phyloP scores from a whole-genome alignment of 129 eudicot genomes.

The Calendula officinalis region DNA sequence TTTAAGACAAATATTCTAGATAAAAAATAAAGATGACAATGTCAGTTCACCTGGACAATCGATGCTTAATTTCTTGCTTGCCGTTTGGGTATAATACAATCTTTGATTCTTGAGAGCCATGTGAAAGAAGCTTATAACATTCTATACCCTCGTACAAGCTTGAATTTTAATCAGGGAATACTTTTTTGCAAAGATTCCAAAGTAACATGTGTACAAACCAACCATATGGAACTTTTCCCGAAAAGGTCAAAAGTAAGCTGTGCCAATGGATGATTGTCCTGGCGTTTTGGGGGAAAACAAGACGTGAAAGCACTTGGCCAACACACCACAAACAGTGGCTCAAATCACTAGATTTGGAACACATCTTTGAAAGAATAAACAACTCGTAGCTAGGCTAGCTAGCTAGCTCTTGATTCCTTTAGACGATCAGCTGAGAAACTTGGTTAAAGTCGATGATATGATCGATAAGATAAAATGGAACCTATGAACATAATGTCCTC shows the following conservation, averaged over 20 bases:
- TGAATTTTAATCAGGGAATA: conserved; percentile 14
- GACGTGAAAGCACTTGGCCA: conserved; percentile 14
- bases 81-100: conserved; percentile 25
- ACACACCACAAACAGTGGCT: conserved; percentile 31
- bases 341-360: conserved; percentile 23
- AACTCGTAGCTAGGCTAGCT: neutral
- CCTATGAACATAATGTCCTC: conserved; percentile 25
- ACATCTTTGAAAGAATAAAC: conserved; percentile 26
- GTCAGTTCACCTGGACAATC: conserved; percentile 35
- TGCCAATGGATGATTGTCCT: conserved; percentile 21
- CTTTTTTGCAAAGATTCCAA: conserved; percentile 10
- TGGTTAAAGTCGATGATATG: conserved; percentile 27
- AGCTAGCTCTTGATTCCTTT: conserved; percentile 16
- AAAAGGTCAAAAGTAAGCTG: conserved; percentile 37
- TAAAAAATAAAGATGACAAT: conserved; percentile 13
- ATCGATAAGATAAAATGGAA: conserved; percentile 21
- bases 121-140: conserved; percentile 25
- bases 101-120: conserved; percentile 34
- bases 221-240: conserved; percentile 23
- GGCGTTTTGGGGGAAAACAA: conserved; percentile 22
- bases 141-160: conserved; percentile 4
- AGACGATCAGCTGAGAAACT: neutral
- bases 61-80: conserved; percentile 28
- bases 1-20: conserved; percentile 2
- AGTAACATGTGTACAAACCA: neutral